Base-by-base conservation (phyloP, 805 yeast species). In the Saccharomyces jurei region DNA sequence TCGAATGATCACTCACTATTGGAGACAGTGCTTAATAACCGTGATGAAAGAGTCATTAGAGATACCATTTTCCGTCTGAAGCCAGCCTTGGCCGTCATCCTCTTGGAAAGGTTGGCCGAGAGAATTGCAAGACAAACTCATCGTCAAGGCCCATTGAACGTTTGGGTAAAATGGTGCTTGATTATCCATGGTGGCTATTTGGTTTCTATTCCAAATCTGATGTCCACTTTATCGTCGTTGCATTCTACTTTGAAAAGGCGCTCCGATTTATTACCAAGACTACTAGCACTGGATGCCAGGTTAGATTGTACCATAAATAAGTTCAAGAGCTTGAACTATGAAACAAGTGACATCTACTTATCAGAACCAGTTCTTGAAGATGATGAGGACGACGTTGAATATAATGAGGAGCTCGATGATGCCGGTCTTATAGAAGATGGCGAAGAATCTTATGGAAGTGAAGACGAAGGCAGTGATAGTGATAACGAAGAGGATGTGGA, bases 141-240 rank as follows among this genome's bases (percentile, higher is more conserved):
- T 54, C 74, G 85, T 50, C 78, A 75, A 58, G 79, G 78, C 4
- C 76, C 76, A 50, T 71, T 76, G 54, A 78, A 81, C 46, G 71
- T 81, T 4, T 94, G 98, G 98, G 81, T 92, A 53, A 87, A 89
- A 68, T 89, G 95, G 91, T 75, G 89, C 27, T 74, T 94, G 64
- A 78, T 92, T 48, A 75, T 82, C 4, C 95, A 89, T 67, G 98
- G 97, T 49, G 89, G 88, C 1, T 79, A 84, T 58, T 73, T 77
- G 51, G 71, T 71, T 41, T 65, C 70, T 44, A 66, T 74, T 41
- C 75, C 75, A 54, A 75, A 81, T 53, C 76, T 84, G 54, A 74
- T 81, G 52, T 80, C 76, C 41, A 74, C 82, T 25, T 72, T 90
- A 55, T 81, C 85, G 10, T 73, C 82, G 1, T 71, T 92, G 56